A percentile compares a stretch with the other conserved stretches of the same genome.
Conservation (phyloP, 768 basidiomycete species). For the Phylloporus arenicola region DNA sequence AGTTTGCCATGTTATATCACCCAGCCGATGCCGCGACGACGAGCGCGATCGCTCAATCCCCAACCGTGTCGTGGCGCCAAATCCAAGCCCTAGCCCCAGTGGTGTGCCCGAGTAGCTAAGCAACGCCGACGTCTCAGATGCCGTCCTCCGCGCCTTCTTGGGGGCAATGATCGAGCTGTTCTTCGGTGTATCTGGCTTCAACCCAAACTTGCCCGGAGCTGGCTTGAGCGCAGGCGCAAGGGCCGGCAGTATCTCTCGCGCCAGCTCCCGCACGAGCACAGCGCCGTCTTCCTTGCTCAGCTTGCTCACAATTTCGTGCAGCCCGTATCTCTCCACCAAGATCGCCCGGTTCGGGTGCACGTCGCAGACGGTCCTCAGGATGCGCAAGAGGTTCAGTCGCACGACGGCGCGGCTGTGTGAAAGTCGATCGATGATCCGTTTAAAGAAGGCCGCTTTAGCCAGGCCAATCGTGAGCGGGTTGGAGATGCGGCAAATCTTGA, state of each 20-base stretch:
- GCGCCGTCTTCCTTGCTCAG: conserved; percentile 85
- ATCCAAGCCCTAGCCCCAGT: conserved; percentile 13
- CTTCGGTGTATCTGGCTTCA: conserved; percentile 35
- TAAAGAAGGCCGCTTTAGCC: conserved; percentile 79
- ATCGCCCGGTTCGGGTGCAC: conserved; percentile 80
- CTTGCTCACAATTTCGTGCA: conserved; percentile 74
- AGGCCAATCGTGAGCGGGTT: conserved; percentile 67
- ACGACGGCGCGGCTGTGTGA: conserved; percentile 75
- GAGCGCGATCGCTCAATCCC: conserved; percentile 34
- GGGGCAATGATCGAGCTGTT: conserved; percentile 46
- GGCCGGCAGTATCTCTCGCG: conserved; percentile 77
- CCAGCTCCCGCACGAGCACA: conserved; percentile 84
- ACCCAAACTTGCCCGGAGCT: conserved; percentile 26
- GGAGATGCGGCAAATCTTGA: conserved; percentile 87
- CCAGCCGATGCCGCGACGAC: conserved; percentile 48
- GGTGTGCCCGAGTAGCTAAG: conserved; percentile 17
- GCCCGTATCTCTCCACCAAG: conserved; percentile 76
- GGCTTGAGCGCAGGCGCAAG: conserved; percentile 69
- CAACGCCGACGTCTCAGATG: conserved; percentile 58
- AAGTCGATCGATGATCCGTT: conserved; percentile 79
- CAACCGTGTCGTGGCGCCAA: conserved; percentile 22
- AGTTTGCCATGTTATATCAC: conserved; percentile 59
- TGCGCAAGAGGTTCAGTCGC: conserved; percentile 81
- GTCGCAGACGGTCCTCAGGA: conserved; percentile 83
- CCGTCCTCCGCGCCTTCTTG: conserved; percentile 60